Percentiles rank a stretch among this genome's conserved stretches.
Evolutionary conservation across 2,329 filamentous ascomycete genomes (phyloP).

Genomic region (Zelopaecilomyces penicillatus): DNA sequence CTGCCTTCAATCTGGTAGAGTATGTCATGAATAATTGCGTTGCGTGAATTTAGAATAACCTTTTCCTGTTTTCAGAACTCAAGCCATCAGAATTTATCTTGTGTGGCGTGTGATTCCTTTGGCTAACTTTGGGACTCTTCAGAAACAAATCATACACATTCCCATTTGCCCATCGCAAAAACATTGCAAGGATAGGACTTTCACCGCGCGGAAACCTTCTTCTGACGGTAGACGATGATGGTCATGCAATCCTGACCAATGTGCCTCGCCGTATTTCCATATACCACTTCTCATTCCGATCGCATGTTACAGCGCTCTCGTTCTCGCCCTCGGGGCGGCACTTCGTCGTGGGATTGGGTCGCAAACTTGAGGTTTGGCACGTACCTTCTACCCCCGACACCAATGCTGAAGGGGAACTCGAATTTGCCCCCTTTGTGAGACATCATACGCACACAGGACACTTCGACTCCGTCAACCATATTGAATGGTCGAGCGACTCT

Average conservation of each 20-base stretch:
- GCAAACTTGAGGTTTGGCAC: conserved; percentile 91
- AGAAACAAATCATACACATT: conserved; percentile 85
- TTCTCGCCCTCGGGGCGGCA: conserved; percentile 88
- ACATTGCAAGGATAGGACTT: conserved; percentile 80
- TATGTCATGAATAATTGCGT: conserved; percentile 33
- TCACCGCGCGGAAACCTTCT: conserved; percentile 87
- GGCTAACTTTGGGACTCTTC: conserved; percentile 23
- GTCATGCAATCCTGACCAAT: conserved; percentile 87
- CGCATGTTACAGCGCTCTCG: conserved; percentile 70
- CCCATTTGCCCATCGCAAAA: conserved; percentile 86
- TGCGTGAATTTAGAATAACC: background rate
- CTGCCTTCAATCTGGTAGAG: conserved; percentile 95
- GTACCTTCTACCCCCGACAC: conserved; percentile 84
- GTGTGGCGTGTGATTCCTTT: background rate
- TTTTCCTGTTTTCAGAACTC: background rate
- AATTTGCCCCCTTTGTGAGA: conserved; percentile 89
- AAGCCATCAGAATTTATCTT: background rate
- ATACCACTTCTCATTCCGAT: conserved; percentile 92
- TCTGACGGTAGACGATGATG: conserved; percentile 88
- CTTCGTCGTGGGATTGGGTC: conserved; percentile 81
- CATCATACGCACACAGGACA: conserved; percentile 82
- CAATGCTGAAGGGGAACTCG: conserved; percentile 69
- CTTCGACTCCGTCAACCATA: conserved; percentile 75
- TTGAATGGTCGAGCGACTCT: conserved; percentile 95
- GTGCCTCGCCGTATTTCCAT: conserved; percentile 76